phyloP scores from a whole-genome alignment of 768 basidiomycete genomes.

The Naganishia antarctica region DNA sequence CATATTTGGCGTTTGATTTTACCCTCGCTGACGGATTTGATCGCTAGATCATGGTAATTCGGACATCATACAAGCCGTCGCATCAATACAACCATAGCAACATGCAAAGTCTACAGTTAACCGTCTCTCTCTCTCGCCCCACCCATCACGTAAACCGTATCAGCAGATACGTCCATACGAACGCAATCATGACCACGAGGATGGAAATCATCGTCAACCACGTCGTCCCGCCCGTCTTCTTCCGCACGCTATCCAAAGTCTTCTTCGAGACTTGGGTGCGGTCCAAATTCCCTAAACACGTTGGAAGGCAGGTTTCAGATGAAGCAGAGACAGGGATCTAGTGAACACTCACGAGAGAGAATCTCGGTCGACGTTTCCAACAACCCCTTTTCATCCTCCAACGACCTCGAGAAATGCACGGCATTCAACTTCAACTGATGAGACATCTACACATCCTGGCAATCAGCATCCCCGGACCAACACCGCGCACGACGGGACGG shows the following conservation, averaged over 20 bases:
- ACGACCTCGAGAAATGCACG: conserved; percentile 64
- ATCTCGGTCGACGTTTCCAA: conserved; percentile 65
- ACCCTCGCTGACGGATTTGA: too few relatives aligned
- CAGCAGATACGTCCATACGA: conserved; percentile 48
- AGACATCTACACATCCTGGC: conserved; percentile 67
- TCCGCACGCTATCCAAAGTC: conserved; percentile 60
- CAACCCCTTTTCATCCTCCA: conserved; percentile 70
- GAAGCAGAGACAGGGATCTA: background rate
- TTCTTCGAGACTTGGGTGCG: conserved; percentile 49
- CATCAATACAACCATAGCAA: too few relatives aligned
- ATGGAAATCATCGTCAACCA: conserved; percentile 66
- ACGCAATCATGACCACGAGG: conserved; percentile 63
- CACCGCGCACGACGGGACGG: background rate
- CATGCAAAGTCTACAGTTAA: too few relatives aligned
- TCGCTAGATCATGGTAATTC: too few relatives aligned
- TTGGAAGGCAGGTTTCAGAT: conserved; percentile 43
- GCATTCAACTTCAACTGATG: conserved; percentile 79
- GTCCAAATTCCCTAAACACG: conserved; percentile 50
- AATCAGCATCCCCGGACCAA: background rate
- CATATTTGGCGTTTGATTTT: too few relatives aligned
- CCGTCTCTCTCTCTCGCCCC: too few relatives aligned
- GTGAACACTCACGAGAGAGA: conserved; percentile 61
- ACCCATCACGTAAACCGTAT: conserved; percentile 43
- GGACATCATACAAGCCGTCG: too few relatives aligned
- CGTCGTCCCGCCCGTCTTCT: conserved; percentile 66